phyloP scores from a whole-genome alignment of 2,329 filamentous ascomycete genomes.

The Aureobasidium subglaciale region DNA sequence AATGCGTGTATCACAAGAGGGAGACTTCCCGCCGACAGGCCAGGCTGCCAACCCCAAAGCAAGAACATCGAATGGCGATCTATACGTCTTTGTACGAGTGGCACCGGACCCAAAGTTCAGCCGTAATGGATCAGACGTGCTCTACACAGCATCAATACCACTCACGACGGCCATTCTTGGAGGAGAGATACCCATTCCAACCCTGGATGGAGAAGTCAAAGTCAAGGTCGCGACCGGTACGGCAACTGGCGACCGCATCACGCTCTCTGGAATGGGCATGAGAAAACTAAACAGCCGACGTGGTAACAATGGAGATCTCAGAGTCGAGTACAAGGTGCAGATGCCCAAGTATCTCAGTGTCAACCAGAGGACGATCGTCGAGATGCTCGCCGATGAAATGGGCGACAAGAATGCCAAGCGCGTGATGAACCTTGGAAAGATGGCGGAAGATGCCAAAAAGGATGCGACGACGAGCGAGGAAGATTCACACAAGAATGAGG shows the following conservation, averaged over 20 bases:
- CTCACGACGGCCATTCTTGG: slow-evolving; percentile 89
- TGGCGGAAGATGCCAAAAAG: slow-evolving; percentile 28
- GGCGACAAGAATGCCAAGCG: slow-evolving; percentile 84
- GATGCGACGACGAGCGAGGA: slow-evolving; percentile 18
- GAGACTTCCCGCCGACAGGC: slow-evolving; percentile 76
- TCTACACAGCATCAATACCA: slow-evolving; percentile 86
- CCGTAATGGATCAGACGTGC: slow-evolving; percentile 77
- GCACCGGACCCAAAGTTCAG: slow-evolving; percentile 86
- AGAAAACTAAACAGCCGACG: slow-evolving; percentile 65
- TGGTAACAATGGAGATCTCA: slow-evolving; percentile 68
- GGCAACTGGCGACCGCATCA: slow-evolving; percentile 85
- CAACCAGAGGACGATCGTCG: slow-evolving; percentile 86
- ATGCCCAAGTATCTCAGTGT: slow-evolving; percentile 92
- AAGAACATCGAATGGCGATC: slow-evolving; percentile 69
- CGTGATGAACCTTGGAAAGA: slow-evolving; percentile 71
- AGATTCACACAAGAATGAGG: slow-evolving; percentile 66
- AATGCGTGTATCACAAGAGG: slow-evolving; percentile 74
- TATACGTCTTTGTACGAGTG: slow-evolving; percentile 86
- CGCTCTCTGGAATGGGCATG: slow-evolving; percentile 88
- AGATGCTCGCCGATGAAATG: slow-evolving; percentile 96
- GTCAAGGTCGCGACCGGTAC: slow-evolving; percentile 89
- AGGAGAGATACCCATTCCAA: slow-evolving; percentile 83
- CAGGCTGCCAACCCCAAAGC: slow-evolving; percentile 55
- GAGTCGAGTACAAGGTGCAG: slow-evolving; percentile 86
- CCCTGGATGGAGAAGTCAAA: slow-evolving; percentile 81